Conservation (phyloP, 805 yeast species). For the Lipomyces sp. region DNA sequence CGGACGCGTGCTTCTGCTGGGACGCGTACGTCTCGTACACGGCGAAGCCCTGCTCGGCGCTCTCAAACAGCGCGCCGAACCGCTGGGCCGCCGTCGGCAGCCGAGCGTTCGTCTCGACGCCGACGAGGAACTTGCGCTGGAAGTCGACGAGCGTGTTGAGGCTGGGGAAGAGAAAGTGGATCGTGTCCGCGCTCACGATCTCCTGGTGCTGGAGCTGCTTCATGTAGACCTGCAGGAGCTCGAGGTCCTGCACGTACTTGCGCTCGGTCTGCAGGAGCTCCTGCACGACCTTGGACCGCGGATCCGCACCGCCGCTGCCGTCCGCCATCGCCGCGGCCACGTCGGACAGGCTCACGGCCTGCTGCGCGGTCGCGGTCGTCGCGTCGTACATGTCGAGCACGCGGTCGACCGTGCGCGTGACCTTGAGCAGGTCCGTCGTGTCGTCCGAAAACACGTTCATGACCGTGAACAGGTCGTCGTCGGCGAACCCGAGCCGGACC, state of each 20-base stretch:
- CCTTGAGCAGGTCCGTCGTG: slow-evolving; percentile 71
- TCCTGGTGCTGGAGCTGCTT: slow-evolving; percentile 64
- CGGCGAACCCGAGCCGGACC: slow-evolving; percentile 60
- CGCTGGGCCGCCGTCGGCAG: slow-evolving; percentile 75
- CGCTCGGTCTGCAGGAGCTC: slow-evolving; percentile 89
- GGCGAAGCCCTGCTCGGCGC: slow-evolving; percentile 73
- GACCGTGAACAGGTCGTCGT: slow-evolving; percentile 82
- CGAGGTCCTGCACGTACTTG: slow-evolving; percentile 88
- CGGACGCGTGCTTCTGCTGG: slow-evolving; percentile 83
- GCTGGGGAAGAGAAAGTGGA: slow-evolving; percentile 81
- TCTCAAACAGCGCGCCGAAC: slow-evolving; percentile 83
- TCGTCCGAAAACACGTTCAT: slow-evolving; percentile 83
- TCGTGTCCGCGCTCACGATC: slow-evolving; percentile 69
- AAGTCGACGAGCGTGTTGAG: slow-evolving; percentile 80
- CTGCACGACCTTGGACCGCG: slow-evolving; percentile 71
- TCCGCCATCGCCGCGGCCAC: not conserved
- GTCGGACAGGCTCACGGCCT: not conserved
- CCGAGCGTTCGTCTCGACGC: slow-evolving; percentile 80
- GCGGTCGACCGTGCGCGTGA: slow-evolving; percentile 65
- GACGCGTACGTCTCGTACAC: slow-evolving; percentile 93
- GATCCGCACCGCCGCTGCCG: slow-evolving; percentile 42
- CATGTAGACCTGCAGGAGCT: slow-evolving; percentile 61
- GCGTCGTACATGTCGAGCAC: slow-evolving; percentile 50
- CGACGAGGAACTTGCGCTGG: slow-evolving; percentile 83
- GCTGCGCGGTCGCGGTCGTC: not conserved